phyloP scores from a whole-genome alignment of 2,329 filamentous ascomycete genomes.

The Xylariaceae sp. region DNA sequence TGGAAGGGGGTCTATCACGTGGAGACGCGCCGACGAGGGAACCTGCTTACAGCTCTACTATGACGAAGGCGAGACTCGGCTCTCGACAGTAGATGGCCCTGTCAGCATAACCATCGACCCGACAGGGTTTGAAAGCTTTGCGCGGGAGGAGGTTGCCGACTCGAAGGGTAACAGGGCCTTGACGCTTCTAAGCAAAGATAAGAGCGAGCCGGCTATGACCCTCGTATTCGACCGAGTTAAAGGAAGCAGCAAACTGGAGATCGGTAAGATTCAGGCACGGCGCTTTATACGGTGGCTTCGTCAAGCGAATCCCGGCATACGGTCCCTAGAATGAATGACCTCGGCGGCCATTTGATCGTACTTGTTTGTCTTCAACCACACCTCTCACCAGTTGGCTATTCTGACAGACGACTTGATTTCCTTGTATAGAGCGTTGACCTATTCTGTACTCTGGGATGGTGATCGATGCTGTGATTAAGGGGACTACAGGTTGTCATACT shows the following conservation, averaged over 20 bases:
- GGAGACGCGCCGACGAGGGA: constrained; percentile 11
- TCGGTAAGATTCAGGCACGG: constrained; percentile 21
- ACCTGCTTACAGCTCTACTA: constrained; percentile 18
- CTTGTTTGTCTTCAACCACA: no score
- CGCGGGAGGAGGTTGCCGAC: constrained; percentile 11
- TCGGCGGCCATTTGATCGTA: no score
- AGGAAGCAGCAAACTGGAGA: constrained; percentile 16
- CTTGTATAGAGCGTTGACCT: background rate
- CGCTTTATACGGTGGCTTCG: constrained; percentile 24
- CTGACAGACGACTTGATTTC: background rate
- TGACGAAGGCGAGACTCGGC: constrained; percentile 11
- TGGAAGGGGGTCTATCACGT: constrained; percentile 14
- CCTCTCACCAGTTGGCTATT: background rate
- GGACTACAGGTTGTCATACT: background rate
- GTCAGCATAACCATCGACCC: constrained; percentile 19
- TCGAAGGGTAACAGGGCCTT: constrained; percentile 15
- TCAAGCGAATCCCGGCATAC: constrained; percentile 13
- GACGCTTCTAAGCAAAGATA: constrained; percentile 8
- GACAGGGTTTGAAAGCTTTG: constrained; percentile 12
- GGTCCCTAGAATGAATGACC: no score
- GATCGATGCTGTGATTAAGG: background rate
- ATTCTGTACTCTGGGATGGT: background rate
- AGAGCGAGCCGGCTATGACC: constrained; percentile 1
- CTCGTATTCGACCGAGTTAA: constrained; percentile 21
- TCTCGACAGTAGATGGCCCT: constrained; percentile 8